Percentiles rank a stretch among this genome's conserved stretches.
Conservation (phyloP, 257 asterid species). For the Lycium ferocissimum region DNA sequence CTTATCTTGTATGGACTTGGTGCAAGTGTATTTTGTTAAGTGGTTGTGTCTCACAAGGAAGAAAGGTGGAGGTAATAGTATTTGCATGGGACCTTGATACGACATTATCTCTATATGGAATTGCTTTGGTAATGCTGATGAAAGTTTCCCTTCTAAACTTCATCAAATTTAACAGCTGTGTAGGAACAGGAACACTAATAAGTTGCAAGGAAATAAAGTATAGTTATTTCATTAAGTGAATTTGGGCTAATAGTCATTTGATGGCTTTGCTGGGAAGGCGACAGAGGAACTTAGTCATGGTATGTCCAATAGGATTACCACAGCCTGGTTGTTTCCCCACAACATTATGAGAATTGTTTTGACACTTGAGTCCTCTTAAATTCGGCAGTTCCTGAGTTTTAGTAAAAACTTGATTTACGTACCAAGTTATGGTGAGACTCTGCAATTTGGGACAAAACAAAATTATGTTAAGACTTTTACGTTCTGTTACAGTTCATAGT, state of each 20-base stretch:
- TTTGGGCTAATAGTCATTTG: neutral
- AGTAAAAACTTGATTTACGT: neutral
- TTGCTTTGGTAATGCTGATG: neutral
- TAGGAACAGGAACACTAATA: neutral
- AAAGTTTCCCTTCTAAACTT: neutral
- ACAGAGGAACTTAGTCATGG: neutral
- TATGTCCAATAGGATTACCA: neutral
- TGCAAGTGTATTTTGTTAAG: neutral
- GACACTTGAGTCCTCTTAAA: neutral
- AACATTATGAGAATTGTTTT: neutral
- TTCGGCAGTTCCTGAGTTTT: neutral
- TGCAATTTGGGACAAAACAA: neutral
- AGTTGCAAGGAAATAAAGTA: neutral
- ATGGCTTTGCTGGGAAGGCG: neutral
- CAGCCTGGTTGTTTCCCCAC: neutral
- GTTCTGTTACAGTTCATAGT: neutral
- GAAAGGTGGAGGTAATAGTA: neutral
- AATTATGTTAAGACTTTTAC: neutral
- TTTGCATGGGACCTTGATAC: neutral
- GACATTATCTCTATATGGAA: neutral
- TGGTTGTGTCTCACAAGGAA: neutral
- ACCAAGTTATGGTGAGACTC: neutral
- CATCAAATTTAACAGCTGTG: neutral
- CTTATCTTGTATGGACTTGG: neutral
- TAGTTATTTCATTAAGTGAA: neutral